phyloP scores from a whole-genome alignment of 1,284 basidiomycete species.

The Vanrija pseudolonga region DNA sequence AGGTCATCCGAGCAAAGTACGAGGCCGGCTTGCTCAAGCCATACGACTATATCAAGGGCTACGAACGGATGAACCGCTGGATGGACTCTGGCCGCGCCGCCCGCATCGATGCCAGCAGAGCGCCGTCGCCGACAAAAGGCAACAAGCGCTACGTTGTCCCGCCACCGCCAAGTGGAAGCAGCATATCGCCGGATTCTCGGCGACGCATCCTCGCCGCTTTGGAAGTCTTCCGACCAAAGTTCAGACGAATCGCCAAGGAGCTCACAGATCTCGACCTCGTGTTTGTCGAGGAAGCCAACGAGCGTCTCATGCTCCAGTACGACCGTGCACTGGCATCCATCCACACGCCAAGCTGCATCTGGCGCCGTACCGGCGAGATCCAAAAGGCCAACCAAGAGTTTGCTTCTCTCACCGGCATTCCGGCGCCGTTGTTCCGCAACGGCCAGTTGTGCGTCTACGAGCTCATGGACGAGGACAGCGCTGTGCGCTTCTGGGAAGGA shows the following conservation, averaged over 20 bases:
- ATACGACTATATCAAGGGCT: constrained; percentile 94
- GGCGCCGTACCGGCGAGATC: constrained; percentile 95
- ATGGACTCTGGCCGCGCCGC: constrained; percentile 63
- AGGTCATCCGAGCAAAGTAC: constrained; percentile 94
- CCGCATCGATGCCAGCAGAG: constrained; percentile 51
- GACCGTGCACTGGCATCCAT: constrained; percentile 93
- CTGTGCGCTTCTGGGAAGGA: constrained; percentile 89
- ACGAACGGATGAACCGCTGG: constrained; percentile 83
- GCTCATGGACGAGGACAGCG: constrained; percentile 91
- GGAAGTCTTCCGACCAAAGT: constrained; percentile 87
- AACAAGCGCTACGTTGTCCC: constrained; percentile 1
- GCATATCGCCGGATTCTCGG: constrained; percentile 76
- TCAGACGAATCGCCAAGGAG: constrained; percentile 84
- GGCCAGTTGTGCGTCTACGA: constrained; percentile 96
- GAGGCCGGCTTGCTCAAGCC: constrained; percentile 92
- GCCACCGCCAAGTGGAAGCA: constrained; percentile 25
- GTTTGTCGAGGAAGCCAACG: constrained; percentile 96
- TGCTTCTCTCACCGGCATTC: constrained; percentile 39
- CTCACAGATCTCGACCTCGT: constrained; percentile 94
- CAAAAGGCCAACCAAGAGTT: constrained; percentile 93
- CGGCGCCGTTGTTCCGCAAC: constrained; percentile 38
- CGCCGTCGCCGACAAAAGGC: constrained; percentile 11
- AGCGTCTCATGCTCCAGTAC: constrained; percentile 89
- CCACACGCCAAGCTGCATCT: constrained; percentile 94
- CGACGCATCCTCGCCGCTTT: constrained; percentile 68